A percentile compares a stretch with the other conserved stretches of the same genome.
phyloP scores from a whole-genome alignment of 2,329 filamentous ascomycete genomes.

The Coniochaeta sp. region DNA sequence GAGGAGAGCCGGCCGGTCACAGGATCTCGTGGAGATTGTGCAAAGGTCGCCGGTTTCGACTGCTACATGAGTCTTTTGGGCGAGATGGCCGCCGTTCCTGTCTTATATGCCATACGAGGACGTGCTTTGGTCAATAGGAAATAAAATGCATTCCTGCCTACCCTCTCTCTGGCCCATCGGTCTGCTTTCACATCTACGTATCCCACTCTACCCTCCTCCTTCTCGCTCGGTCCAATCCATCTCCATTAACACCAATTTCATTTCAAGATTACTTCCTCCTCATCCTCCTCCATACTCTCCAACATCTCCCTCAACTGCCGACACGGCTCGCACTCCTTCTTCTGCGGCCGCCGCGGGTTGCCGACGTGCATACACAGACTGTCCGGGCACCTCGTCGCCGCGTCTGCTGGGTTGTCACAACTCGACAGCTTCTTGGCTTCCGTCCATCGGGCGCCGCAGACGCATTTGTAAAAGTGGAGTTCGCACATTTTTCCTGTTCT shows the following conservation, averaged over 20 bases:
- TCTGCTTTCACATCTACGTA: background rate
- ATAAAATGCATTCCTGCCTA: too few species aligned
- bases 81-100: too few species aligned
- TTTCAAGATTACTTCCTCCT: too few species aligned
- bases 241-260: too few species aligned
- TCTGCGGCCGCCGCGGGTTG: constrained; percentile 20
- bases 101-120: too few species aligned
- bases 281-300: constrained; percentile 18
- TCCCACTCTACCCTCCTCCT: background rate
- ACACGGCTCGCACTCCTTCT: constrained; percentile 23
- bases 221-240: background rate
- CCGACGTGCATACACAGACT: constrained; percentile 30
- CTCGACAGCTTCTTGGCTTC: constrained; percentile 26
- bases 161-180: background rate
- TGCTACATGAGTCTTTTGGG: too few species aligned
- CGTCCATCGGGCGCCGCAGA: constrained; percentile 23
- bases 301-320: constrained; percentile 17
- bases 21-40: too few species aligned
- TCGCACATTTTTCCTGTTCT: constrained; percentile 24
- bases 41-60: too few species aligned
- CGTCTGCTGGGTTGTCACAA: constrained; percentile 24
- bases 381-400: constrained; percentile 17
- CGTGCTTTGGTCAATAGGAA: too few species aligned
- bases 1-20: too few species aligned
- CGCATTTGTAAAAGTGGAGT: constrained; percentile 24